Percentiles rank a stretch among this genome's conserved stretches.
Conservation (phyloP, 768 basidiomycete species). For the Boletus bicolor region DNA sequence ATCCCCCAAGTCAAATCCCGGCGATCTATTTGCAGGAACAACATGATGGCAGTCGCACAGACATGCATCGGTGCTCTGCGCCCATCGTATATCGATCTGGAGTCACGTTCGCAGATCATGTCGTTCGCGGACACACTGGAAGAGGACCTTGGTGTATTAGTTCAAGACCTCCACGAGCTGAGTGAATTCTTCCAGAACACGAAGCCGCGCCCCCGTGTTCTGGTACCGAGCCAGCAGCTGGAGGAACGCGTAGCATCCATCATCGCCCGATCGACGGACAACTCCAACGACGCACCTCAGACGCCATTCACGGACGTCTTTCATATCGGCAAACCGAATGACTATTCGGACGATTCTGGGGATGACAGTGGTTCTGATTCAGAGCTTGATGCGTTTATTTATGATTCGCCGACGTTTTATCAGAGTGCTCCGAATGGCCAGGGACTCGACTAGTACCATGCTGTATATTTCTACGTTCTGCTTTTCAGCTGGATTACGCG, state of each 20-base stretch:
- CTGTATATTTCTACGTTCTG: not conserved
- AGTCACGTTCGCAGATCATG: conserved; percentile 45
- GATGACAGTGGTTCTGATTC: conserved; percentile 40
- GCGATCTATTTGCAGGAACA: conserved; percentile 64
- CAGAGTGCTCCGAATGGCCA: conserved; percentile 46
- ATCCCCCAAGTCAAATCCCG: conserved; percentile 64
- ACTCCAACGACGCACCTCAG: conserved; percentile 56
- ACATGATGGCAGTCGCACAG: conserved; percentile 83
- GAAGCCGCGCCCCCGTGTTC: conserved; percentile 33
- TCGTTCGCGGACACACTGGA: conserved; percentile 40
- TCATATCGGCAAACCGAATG: conserved; percentile 42
- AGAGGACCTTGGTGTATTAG: conserved; percentile 73
- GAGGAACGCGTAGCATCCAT: conserved; percentile 82
- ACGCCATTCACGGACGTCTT: conserved; percentile 83
- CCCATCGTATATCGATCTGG: conserved; percentile 71
- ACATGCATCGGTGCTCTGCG: conserved; percentile 71
- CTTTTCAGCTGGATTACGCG: conserved; percentile 1
- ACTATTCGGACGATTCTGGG: conserved; percentile 46
- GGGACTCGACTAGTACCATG: conserved; percentile 11
- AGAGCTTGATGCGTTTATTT: conserved; percentile 56
- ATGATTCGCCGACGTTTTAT: conserved; percentile 50
- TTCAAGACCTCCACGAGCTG: conserved; percentile 74
- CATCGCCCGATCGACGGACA: conserved; percentile 69
- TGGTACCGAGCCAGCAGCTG: conserved; percentile 55
- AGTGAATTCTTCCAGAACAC: conserved; percentile 66